Base-by-base conservation (phyloP, 1,284 basidiomycete genomes). In the Boletus nobilissimus region DNA sequence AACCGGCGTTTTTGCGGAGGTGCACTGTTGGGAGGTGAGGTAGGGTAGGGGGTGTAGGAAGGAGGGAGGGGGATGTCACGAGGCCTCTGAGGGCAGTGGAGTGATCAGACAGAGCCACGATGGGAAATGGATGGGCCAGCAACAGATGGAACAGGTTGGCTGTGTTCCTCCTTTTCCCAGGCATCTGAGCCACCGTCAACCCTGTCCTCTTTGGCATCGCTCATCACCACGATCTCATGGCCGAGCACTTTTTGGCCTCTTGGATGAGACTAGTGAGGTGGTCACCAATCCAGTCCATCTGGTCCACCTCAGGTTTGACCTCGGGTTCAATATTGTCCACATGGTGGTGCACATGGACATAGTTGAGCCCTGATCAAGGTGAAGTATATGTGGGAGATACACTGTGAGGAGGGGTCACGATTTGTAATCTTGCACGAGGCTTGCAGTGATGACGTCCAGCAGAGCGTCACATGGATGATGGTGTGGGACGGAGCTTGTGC, bases 221-320 rank as follows among this genome's bases (percentile, higher is more conserved):
- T 60, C 57, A 60, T 60, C 19, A 60, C 57, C 32, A 60, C 57
- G 19, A 60, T 88, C 83, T 95, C 94, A 39, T 89, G 88, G 24
- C 90, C 91, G 18, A 95, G 88, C 0, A 94, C 94, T 70, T 90
- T 91, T 82, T 94, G 92, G 29, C 94, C 80, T 95, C 92, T 81
- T 92, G 90, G 78, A 95, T 95, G 64, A 95, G 89, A 77, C 86
- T 86, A n/a, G 90, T 85, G 46, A 95, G 89, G 80, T 90, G 90
- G 78, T 90, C 92, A 18, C 93, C 92, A 77, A 95, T 93, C 93
- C 93, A 94, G 78, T 94, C 92, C 92, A 95, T 94, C 88, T 94
- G 51, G 65, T 86, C 86, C 9, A 79, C 80, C 46, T 83, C 82
- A 10, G 83, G 79, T 48, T 87, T 87, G 5, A 81, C 84, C 34